A percentile compares a stretch with the other conserved stretches of the same genome.
Conservation (phyloP, 805 yeast genomes). For the Sporopachydermia quercuum region DNA sequence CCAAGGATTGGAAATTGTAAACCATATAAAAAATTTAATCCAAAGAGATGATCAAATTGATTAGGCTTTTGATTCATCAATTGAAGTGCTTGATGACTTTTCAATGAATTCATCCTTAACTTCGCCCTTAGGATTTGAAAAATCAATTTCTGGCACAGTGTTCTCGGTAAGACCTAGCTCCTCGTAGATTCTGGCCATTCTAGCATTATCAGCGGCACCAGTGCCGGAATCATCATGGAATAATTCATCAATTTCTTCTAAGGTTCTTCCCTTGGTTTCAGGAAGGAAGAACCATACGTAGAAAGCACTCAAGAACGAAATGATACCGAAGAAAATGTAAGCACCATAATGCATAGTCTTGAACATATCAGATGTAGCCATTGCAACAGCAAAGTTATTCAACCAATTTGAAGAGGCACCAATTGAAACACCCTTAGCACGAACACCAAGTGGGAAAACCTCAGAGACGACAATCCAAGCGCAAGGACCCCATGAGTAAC, state of each 20-base stretch:
- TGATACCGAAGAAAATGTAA: conserved; percentile 30
- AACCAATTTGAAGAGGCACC: conserved; percentile 72
- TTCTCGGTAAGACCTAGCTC: conserved; percentile 9
- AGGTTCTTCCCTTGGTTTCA: conserved; percentile 33
- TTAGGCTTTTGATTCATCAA: too few relatives aligned
- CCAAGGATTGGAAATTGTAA: too few relatives aligned
- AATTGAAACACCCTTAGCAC: conserved; percentile 59
- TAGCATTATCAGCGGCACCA: conserved; percentile 11
- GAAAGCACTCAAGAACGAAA: conserved; percentile 25
- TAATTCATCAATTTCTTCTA: conserved; percentile 37
- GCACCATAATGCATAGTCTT: conserved; percentile 13
- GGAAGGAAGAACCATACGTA: conserved; percentile 37
- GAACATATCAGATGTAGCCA: conserved; percentile 31
- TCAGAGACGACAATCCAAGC: conserved; percentile 56
- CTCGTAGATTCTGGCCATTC: conserved; percentile 12
- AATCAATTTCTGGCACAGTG: neutral
- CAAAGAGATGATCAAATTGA: too few relatives aligned
- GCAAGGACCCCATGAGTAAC: conserved; percentile 75
- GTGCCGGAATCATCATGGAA: conserved; percentile 17
- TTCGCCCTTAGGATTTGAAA: neutral
- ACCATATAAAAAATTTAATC: too few relatives aligned
- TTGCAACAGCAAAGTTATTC: conserved; percentile 64
- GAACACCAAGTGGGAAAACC: conserved; percentile 54
- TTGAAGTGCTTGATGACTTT: too few relatives aligned
- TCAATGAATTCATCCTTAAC: neutral